phyloP scores from a whole-genome alignment of 768 basidiomycete genomes.

The Auricularia sp. region DNA sequence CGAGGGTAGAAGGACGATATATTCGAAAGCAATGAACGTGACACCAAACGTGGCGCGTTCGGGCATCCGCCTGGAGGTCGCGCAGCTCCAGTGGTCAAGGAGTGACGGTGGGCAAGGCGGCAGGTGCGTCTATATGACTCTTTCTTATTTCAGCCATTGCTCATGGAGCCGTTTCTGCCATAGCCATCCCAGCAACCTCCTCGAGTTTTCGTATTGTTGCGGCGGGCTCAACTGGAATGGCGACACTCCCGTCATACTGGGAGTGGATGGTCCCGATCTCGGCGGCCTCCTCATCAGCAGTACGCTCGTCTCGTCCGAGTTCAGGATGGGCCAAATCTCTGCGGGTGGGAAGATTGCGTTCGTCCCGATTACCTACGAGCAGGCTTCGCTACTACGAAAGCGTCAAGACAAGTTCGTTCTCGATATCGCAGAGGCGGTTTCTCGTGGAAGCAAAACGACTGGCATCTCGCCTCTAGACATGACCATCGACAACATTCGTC shows the following conservation, averaged over 20 bases:
- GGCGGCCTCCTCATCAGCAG: constrained; percentile 52
- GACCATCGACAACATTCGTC: too few species aligned
- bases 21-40: constrained; percentile 41
- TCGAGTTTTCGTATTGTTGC: constrained; percentile 48
- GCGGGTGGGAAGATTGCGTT: constrained; percentile 27
- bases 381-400: constrained; percentile 22
- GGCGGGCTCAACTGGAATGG: constrained; percentile 56
- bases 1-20: constrained; percentile 40
- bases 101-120: constrained; percentile 54
- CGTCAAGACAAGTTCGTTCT: too few species aligned
- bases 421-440: too few species aligned
- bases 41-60: constrained; percentile 51
- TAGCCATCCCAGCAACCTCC: constrained; percentile 52
- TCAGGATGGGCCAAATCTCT: constrained; percentile 57
- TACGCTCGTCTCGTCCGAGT: constrained; percentile 44
- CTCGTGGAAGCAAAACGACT: too few species aligned
- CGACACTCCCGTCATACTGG: constrained; percentile 58
- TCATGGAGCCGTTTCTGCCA: too few species aligned
- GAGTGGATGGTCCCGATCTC: constrained; percentile 52
- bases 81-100: constrained; percentile 46
- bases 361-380: constrained; percentile 39
- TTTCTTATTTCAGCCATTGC: too few species aligned
- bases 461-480: too few species aligned
- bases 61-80: constrained; percentile 49
- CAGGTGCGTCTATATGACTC: constrained; percentile 14